Evolutionary conservation across 2,329 filamentous ascomycete genomes (phyloP).

Genomic region (Chalaropsis ovoidea): DNA sequence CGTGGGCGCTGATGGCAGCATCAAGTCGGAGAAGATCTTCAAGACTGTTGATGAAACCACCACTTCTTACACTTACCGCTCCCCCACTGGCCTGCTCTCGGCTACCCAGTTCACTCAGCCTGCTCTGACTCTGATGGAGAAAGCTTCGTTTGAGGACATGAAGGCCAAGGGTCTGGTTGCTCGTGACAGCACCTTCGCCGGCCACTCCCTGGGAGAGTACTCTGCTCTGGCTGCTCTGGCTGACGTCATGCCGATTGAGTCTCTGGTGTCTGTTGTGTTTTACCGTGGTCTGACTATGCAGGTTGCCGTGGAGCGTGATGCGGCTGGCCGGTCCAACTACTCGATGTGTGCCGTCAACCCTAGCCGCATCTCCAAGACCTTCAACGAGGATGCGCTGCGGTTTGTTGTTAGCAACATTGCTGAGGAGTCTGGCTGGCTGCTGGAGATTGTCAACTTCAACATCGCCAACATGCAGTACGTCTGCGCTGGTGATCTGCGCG

Average conservation of each 20-base stretch:
- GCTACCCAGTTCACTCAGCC: constrained; percentile 98
- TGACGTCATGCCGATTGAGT: constrained; percentile 99
- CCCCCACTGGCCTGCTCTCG: constrained; percentile 85
- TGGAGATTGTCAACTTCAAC: constrained; percentile 98
- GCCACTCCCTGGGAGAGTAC: constrained; percentile 96
- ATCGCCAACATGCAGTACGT: constrained; percentile 68
- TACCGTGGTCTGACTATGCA: constrained; percentile 99
- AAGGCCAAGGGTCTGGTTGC: constrained; percentile 92
- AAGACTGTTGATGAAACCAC: constrained; percentile 92
- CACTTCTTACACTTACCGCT: constrained; percentile 92
- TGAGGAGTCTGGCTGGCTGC: constrained; percentile 85
- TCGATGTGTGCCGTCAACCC: constrained; percentile 99
- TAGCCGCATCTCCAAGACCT: constrained; percentile 94
- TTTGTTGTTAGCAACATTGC: constrained; percentile 94
- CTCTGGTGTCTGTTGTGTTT: constrained; percentile 94
- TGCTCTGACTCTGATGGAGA: constrained; percentile 96
- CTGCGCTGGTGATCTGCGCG: constrained; percentile 59
- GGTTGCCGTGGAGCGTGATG: constrained; percentile 94
- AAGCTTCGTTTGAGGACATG: constrained; percentile 99
- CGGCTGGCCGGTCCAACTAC: constrained; percentile 88
- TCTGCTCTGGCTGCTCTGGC: constrained; percentile 90
- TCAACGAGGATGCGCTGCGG: constrained; percentile 93
- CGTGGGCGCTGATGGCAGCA: constrained; percentile 78
- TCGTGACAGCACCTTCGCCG: constrained; percentile 91
- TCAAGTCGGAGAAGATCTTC: constrained; percentile 99